Evolutionary conservation across 805 yeast species (phyloP).

Genomic region (Zygosaccharomyces bailii): DNA sequence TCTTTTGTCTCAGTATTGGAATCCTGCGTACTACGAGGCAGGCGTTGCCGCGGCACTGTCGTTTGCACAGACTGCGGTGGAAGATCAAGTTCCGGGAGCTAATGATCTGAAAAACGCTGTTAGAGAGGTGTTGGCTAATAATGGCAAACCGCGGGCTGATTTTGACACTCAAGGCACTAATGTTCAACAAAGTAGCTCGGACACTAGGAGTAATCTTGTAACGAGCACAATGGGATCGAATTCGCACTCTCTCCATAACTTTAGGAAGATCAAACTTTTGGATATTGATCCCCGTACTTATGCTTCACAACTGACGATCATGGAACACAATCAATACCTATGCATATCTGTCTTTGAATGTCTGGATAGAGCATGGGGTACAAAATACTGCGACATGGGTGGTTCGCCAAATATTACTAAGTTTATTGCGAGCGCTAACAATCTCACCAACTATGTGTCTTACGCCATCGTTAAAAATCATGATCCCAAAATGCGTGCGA

Average conservation of each 20-base stretch:
- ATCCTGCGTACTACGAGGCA: conserved; percentile 52
- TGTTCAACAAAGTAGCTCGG: conserved; percentile 1
- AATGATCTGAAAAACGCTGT: conserved; percentile 40
- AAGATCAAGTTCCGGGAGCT: conserved; percentile 44
- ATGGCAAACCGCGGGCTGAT: conserved; percentile 11
- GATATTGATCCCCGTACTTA: conserved; percentile 73
- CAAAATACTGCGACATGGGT: conserved; percentile 54
- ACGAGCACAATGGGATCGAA: conserved; percentile 5
- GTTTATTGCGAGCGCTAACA: conserved; percentile 73
- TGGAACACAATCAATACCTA: conserved; percentile 67
- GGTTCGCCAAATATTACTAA: conserved; percentile 53
- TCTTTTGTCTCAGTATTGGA: conserved; percentile 70
- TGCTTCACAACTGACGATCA: conserved; percentile 81
- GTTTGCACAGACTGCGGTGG: conserved; percentile 41
- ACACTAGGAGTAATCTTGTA: conserved; percentile 1
- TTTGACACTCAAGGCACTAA: conserved; percentile 6
- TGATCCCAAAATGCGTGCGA: conserved; percentile 66
- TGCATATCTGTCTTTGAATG: conserved; percentile 70
- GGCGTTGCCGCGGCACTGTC: conserved; percentile 39
- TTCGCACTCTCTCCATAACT: conserved; percentile 20
- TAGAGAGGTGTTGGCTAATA: conserved; percentile 32
- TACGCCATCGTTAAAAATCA: conserved; percentile 63
- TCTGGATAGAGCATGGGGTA: conserved; percentile 72
- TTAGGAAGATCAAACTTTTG: conserved; percentile 47
- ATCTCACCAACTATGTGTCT: conserved; percentile 77